phyloP scores from a whole-genome alignment of 169 alveolate genomes.

The Plasmodium malariae region DNA sequence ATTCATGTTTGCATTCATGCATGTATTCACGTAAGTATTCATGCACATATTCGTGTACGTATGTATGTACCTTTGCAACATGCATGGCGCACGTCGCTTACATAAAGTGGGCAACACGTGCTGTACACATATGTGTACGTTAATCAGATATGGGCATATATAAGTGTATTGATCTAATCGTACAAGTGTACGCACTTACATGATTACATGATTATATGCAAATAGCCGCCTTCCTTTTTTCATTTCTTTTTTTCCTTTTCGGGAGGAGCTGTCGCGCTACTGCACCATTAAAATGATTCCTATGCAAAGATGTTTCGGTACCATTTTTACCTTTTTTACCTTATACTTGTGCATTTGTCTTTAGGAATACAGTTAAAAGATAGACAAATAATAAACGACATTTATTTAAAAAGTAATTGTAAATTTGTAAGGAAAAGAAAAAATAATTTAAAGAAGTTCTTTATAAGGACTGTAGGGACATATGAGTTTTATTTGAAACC shows the following conservation, averaged over 20 bases:
- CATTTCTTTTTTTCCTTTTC: not conserved
- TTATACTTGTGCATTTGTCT: slow-evolving; percentile 23
- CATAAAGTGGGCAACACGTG: too few relatives aligned
- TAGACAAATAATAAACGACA: slow-evolving; percentile 1
- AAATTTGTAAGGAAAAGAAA: slow-evolving; percentile 32
- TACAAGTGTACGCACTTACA: not conserved
- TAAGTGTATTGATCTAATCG: too few relatives aligned
- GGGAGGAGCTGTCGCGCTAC: not conserved
- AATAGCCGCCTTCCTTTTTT: slow-evolving; percentile 11
- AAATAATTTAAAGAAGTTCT: slow-evolving; percentile 8
- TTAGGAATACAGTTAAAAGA: slow-evolving; percentile 32
- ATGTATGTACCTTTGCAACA: too few relatives aligned
- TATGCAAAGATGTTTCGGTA: slow-evolving; percentile 41
- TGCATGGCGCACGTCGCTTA: too few relatives aligned
- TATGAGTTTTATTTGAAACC: not conserved
- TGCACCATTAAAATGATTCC: slow-evolving; percentile 36
- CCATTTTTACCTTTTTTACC: slow-evolving; percentile 30
- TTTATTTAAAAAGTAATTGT: slow-evolving; percentile 50
- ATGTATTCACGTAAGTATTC: not conserved
- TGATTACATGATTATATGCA: not conserved
- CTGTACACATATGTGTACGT: too few relatives aligned
- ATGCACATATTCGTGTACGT: not conserved
- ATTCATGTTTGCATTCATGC: too few relatives aligned
- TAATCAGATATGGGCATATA: too few relatives aligned
- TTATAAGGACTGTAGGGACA: not conserved